Percentiles rank a stretch among this genome's conserved stretches.
Evolutionary conservation across 768 basidiomycete genomes (phyloP).

Genomic region (Tricholoma saponaceum): DNA sequence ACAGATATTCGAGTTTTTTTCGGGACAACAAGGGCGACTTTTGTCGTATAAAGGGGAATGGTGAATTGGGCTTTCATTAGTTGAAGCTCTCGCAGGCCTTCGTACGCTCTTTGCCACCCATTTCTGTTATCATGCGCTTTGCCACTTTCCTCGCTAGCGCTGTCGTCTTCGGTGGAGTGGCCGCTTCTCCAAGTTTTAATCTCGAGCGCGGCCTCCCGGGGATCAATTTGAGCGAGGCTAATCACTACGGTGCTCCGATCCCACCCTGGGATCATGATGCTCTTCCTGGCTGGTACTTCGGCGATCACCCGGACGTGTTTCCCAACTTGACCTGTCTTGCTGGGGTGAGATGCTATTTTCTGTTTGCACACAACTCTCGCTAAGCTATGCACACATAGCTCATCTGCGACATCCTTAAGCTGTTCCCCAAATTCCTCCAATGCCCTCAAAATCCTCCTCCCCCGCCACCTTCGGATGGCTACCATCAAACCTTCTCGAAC

Average conservation of each 20-base stretch:
- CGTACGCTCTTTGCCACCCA: not conserved
- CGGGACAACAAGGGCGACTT: not conserved
- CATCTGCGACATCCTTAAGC: conserved; percentile 33
- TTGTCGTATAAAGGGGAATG: conserved; percentile 9
- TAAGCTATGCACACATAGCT: conserved; percentile 17
- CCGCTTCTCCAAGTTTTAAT: conserved; percentile 15
- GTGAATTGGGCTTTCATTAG: not conserved
- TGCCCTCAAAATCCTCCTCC: conserved; percentile 24
- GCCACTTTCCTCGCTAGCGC: conserved; percentile 20
- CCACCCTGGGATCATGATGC: conserved; percentile 30
- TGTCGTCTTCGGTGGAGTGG: conserved; percentile 16
- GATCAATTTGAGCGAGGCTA: conserved; percentile 25
- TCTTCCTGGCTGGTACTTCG: conserved; percentile 42
- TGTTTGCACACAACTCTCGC: not conserved
- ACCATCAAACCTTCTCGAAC: conserved; percentile 35
- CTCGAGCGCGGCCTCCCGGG: conserved; percentile 17
- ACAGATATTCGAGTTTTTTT: not conserved
- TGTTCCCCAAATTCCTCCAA: conserved; percentile 34
- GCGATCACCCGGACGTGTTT: conserved; percentile 23
- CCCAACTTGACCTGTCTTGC: conserved; percentile 26
- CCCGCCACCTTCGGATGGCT: conserved; percentile 23
- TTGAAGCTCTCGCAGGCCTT: not conserved
- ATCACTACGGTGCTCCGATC: conserved; percentile 34
- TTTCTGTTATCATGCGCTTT: conserved; percentile 27
- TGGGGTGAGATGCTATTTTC: conserved; percentile 20